Conservation (phyloP, 1,139 yeast genomes). For the Lodderomyces oxycetoniae region DNA sequence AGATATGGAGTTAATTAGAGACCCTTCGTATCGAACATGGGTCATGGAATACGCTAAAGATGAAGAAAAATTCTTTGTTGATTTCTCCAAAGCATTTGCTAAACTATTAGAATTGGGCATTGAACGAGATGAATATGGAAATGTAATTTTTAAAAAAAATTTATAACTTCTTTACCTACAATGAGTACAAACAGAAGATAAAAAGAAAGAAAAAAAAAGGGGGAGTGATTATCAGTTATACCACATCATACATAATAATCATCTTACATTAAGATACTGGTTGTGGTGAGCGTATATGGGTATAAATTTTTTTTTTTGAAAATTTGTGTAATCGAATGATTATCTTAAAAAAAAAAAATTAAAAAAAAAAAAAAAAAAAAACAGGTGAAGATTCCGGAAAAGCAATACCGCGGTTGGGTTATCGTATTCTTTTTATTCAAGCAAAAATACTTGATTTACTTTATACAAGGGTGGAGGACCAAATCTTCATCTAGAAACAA, state of each 20-base stretch:
- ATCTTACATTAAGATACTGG: too few relatives aligned
- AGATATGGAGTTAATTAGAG: slow-evolving; percentile 52
- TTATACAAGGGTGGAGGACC: too few relatives aligned
- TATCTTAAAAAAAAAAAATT: background rate
- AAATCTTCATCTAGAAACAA: too few relatives aligned
- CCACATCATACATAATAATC: too few relatives aligned
- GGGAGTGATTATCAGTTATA: too few relatives aligned
- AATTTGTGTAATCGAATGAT: too few relatives aligned
- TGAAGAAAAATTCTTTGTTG: slow-evolving; percentile 44
- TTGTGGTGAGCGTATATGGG: too few relatives aligned
- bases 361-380: background rate
- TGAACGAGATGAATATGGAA: slow-evolving; percentile 16
- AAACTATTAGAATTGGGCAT: slow-evolving; percentile 58
- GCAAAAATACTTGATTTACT: too few relatives aligned
- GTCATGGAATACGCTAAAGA: slow-evolving; percentile 54
- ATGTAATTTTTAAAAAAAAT: slow-evolving; percentile 12
- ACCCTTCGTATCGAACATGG: slow-evolving; percentile 44
- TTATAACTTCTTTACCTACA: too few relatives aligned
- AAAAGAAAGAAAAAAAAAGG: slow-evolving; percentile 1
- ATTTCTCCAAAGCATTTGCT: slow-evolving; percentile 50
- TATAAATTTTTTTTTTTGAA: too few relatives aligned
- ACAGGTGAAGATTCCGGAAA: slow-evolving; percentile 3
- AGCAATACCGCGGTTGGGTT: too few relatives aligned
- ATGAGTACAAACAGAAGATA: slow-evolving; percentile 1
- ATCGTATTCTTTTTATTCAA: too few relatives aligned